phyloP scores from a whole-genome alignment of 345 rosid species.

The Boechera retrofracta region DNA sequence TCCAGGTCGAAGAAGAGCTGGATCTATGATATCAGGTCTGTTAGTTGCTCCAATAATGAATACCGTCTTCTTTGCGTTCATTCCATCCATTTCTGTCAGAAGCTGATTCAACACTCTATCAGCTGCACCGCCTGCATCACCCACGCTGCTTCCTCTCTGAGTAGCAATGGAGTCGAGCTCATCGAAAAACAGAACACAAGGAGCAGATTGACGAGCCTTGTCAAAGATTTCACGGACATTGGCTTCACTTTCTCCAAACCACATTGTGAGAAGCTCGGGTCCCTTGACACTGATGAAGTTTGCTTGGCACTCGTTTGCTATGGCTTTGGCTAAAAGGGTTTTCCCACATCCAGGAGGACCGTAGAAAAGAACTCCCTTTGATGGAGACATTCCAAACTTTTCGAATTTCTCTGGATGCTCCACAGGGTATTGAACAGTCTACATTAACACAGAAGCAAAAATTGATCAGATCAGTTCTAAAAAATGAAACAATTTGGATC shows the following conservation, averaged over 20 bases:
- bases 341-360: conserved; percentile 99
- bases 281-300: conserved; percentile 97
- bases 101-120: conserved; percentile 96
- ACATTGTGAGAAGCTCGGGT: conserved; percentile 96
- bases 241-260: conserved; percentile 99
- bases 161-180: conserved; percentile 98
- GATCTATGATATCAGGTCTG: conserved; percentile 92
- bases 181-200: conserved; percentile 92
- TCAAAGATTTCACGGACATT: conserved; percentile 96
- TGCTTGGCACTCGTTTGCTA: conserved; percentile 97
- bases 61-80: conserved; percentile 94
- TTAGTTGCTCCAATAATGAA: conserved; percentile 97
- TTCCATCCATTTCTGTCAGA: conserved; percentile 97
- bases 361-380: conserved; percentile 94
- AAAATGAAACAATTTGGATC: background rate
- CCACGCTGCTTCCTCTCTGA: conserved; percentile 91
- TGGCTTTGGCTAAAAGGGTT: conserved; percentile 97
- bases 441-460: conserved; percentile 23
- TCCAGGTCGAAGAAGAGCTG: conserved; percentile 94
- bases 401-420: conserved; percentile 99
- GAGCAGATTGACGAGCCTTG: conserved; percentile 96
- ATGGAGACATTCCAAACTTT: conserved; percentile 97
- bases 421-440: conserved; percentile 99
- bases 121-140: conserved; percentile 97
- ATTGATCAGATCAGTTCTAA: background rate